Evolutionary conservation across 345 rosid genomes (phyloP), one percentile per base, ranked within the genome.

Genomic region (Eucalyptus polyanthemos): DNA sequence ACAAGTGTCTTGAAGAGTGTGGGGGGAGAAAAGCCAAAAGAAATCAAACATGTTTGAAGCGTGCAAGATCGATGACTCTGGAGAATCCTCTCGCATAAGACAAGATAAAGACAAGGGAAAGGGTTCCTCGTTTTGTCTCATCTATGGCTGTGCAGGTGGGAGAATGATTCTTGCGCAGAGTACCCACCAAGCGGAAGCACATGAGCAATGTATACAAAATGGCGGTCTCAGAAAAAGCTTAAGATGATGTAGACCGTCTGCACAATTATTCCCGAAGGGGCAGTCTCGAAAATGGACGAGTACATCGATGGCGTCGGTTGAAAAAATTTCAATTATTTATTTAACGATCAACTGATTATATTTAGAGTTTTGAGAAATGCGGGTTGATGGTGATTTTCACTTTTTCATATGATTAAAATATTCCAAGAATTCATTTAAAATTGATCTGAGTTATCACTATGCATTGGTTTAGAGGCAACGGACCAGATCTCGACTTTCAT

Each of bases 401-500:
- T 19, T 72, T 11, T 19, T 0, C 1, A 12, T 19, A 1, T 44
- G 14, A 19, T 44, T 24, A 19, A 37, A 0, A 37, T 21, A 6
- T 25, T 40, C 3, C 1, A 6, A 10, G 8, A 21, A 76, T 11
- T 76, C 47, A 2, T 76, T 40, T 11, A 21, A 40, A 76, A 21
- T 72, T 11, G 83, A 76, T 40, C 11, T 3, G 58, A 76, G 14
- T 76, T 21, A 21, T 76, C 29, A 37, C 22, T 72, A 72, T 37
- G 83, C 29, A 37, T 22, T 37, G 15, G 9, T 40, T 21, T 40
- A 21, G 83, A 76, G 44, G 47, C 1, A 5, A 76, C 6, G 8
- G 12, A 19, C 4, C 12, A 2, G 6, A 56, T 56, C 62, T 56
- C 3, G 1, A 5, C 1, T 56, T 56, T 56, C 62, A 56, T 56